Percentiles rank a stretch among this genome's conserved stretches.
These are phyloP conservation scores for Moricandia arvensis DNA, from an alignment of 345 rosid species.

Conservation along the genomic window DNA sequence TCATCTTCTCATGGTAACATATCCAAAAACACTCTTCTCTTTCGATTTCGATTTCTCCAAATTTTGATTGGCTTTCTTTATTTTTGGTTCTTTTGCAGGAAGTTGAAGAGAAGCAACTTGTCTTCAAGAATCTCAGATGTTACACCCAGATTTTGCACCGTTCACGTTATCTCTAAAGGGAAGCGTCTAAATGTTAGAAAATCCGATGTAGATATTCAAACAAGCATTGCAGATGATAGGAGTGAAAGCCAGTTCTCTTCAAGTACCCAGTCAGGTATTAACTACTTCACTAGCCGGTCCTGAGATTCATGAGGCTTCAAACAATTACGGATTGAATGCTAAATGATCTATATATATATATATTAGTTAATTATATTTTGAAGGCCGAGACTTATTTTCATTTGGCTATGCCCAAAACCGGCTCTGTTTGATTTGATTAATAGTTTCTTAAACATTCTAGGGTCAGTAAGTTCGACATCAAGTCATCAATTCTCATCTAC, in stretches of 20 bases:
- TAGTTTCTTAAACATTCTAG: background rate
- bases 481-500: slow-evolving; percentile 46
- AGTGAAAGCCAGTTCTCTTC: slow-evolving; percentile 48
- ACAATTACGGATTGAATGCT: background rate
- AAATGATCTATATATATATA: background rate
- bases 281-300: background rate
- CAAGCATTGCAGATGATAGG: slow-evolving; percentile 51
- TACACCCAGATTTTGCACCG: slow-evolving; percentile 66
- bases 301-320: background rate
- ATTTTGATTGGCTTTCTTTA: background rate
- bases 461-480: slow-evolving; percentile 44
- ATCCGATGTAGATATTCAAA: slow-evolving; percentile 54
- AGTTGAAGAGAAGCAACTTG: slow-evolving; percentile 42
- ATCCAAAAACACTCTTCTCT: background rate
- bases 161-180: slow-evolving; percentile 72
- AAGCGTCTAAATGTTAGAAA: slow-evolving; percentile 68
- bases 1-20: slow-evolving; percentile 65
- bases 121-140: slow-evolving; percentile 59
- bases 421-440: background rate
- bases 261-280: slow-evolving; percentile 46
- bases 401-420: background rate
- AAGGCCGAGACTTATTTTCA: background rate
- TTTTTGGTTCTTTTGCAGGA: slow-evolving; percentile 21
- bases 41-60: background rate
- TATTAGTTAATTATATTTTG: background rate